A percentile compares a stretch with the other conserved stretches of the same genome.
These are phyloP conservation scores for Adansonia rubrostipa DNA, from an alignment of 441 rosid genomes.

Conservation along the genomic window DNA sequence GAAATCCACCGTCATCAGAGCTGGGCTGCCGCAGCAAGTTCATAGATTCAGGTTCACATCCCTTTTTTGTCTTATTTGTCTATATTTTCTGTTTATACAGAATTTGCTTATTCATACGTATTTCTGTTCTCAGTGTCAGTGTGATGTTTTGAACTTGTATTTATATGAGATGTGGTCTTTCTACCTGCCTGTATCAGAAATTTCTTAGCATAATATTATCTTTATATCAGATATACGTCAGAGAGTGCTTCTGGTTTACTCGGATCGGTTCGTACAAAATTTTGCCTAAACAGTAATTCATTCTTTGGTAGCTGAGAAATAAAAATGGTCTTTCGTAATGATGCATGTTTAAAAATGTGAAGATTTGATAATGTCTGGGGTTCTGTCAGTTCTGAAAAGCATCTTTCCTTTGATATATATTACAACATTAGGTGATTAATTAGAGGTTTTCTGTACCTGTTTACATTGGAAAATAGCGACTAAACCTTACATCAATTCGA, in stretches of 20 bases:
- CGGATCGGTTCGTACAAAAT: not conserved
- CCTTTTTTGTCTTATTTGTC: not conserved
- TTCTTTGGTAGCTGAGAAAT: not conserved
- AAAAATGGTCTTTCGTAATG: not conserved
- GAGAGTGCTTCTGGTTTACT: not conserved
- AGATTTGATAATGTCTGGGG: not conserved
- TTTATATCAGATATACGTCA: not conserved
- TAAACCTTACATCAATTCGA: not conserved
- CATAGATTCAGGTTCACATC: constrained; percentile 55
- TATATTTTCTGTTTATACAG: not conserved
- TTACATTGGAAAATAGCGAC: not conserved
- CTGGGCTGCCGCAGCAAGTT: constrained; percentile 53
- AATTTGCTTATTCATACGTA: constrained; percentile 6
- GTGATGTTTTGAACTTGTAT: not conserved
- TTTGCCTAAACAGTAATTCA: not conserved
- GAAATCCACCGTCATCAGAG: constrained; percentile 37
- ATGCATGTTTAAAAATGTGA: not conserved
- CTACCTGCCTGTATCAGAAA: not conserved
- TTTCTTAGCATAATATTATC: not conserved
- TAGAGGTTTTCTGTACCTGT: not conserved
- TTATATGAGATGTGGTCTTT: not conserved
- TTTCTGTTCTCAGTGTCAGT: not conserved
- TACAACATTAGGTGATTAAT: not conserved
- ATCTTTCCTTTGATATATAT: not conserved
- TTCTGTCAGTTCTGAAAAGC: not conserved